Evolutionary conservation across 345 rosid species (phyloP), one percentile per base, ranked within the genome.

Genomic region (Pseudoturritis turrita): DNA sequence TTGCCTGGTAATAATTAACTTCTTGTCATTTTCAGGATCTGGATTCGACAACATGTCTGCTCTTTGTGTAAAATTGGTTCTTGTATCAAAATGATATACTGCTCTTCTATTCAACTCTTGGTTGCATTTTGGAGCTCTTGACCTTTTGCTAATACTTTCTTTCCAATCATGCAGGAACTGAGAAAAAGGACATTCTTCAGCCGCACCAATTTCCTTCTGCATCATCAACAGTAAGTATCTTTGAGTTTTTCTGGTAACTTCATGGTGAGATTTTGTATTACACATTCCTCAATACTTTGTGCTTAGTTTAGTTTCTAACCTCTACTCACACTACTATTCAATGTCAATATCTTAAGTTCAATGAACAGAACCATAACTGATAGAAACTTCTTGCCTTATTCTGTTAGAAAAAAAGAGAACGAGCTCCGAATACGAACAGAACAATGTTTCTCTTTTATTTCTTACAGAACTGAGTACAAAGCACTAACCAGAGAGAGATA

Each of bases 1-100:
- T 72, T 52, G 60, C 51, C 77, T 5, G 85, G 88, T 88, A 72
- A 49, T 14, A n/a, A n/a, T 28, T 4, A 9, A n/a, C n/a, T n/a
- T n/a, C 26, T 57, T 21, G 5, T 25, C 21, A 29, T n/a, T 45
- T 41, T 40, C 22, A 29, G 43, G 39, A 54, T 49, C 36, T 21
- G 62, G 83, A 75, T 36, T 57, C 11, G 15, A 28, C 19, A 69
- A 44, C 12, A 19, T 29, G 5, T 25, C 36, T 52, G 10, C 3
- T 22, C 15, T 35, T 36, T 65, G n/a, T 6, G 25, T n/a, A 37
- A 21, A 18, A 10, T 43, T 55, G 33, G 29, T n/a, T n/a, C n/a
- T n/a, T n/a, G n/a, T n/a, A n/a, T n/a, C n/a, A n/a, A n/a, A n/a
- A n/a, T n/a, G n/a, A n/a, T n/a, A n/a, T n/a, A n/a, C n/a, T n/a